Evolutionary conservation across 1,139 yeast genomes (phyloP).

Genomic region (Nakaseomyces bracarensis): DNA sequence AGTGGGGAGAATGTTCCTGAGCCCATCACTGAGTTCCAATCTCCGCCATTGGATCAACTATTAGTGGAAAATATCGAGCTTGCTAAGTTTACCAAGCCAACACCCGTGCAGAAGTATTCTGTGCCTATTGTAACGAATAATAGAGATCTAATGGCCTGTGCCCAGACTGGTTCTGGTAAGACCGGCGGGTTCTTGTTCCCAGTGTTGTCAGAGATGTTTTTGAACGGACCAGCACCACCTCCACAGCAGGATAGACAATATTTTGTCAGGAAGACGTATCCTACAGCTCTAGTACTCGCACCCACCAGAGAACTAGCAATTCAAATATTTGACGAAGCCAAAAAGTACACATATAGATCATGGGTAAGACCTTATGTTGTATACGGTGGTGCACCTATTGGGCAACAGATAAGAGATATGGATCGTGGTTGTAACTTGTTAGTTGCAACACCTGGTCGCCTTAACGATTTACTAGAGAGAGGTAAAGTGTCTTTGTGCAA

Average conservation of each 20-base stretch:
- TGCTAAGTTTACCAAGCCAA: constrained; percentile 87
- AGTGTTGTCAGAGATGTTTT: constrained; percentile 80
- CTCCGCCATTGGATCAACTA: constrained; percentile 85
- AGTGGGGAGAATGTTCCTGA: constrained; percentile 92
- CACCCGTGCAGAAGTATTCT: constrained; percentile 97
- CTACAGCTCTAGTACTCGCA: constrained; percentile 89
- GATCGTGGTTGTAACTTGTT: constrained; percentile 90
- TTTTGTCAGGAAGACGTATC: constrained; percentile 71
- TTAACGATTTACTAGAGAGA: constrained; percentile 88
- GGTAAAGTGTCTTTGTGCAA: constrained; percentile 82
- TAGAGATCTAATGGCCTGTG: constrained; percentile 98
- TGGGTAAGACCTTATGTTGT: constrained; percentile 97
- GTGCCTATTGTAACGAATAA: constrained; percentile 92
- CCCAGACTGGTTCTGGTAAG: constrained; percentile 99
- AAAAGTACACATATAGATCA: constrained; percentile 91
- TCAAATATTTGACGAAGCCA: constrained; percentile 91
- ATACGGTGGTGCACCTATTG: constrained; percentile 96
- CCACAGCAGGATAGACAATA: constrained; percentile 35
- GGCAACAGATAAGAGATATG: constrained; percentile 75
- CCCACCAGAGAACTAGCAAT: constrained; percentile 98
- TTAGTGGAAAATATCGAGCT: constrained; percentile 76
- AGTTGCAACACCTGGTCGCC: constrained; percentile 98
- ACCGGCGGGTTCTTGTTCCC: constrained; percentile 99
- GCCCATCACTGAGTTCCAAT: constrained; percentile 72
- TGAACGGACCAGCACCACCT: constrained; percentile 69